Evolutionary conservation across 129 eudicot species (phyloP).

Genomic region (Ambrosia artemisiifolia): DNA sequence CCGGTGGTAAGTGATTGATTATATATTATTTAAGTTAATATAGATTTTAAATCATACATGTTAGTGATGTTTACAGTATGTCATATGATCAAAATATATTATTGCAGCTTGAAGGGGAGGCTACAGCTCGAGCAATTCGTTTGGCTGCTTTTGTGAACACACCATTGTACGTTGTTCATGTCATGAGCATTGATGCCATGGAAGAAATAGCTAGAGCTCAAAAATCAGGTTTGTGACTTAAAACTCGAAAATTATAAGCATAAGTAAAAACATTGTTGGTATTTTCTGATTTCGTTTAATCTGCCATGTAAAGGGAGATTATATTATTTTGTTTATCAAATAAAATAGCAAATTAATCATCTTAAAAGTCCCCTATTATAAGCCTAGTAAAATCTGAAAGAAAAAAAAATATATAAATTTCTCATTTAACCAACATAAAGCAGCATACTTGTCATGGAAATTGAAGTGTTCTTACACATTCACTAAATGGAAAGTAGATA

Average conservation of each 20-base stretch:
- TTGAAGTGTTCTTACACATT: not conserved
- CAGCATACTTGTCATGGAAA: not conserved
- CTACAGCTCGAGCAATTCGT: conserved; percentile 93
- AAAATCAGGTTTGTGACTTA: conserved; percentile 67
- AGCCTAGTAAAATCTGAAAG: not conserved
- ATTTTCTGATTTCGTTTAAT: not conserved
- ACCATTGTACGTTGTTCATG: conserved; percentile 98
- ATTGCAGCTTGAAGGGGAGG: conserved; percentile 91
- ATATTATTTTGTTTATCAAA: not conserved
- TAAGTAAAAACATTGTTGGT: not conserved
- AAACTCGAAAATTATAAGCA: not conserved
- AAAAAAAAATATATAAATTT: not conserved
- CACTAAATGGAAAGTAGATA: not conserved
- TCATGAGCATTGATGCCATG: conserved; percentile 99
- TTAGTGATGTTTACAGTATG: not conserved
- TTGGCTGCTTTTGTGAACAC: conserved; percentile 92
- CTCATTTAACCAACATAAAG: conserved; percentile 4
- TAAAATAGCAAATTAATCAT: not conserved
- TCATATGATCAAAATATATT: not conserved
- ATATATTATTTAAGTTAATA: conserved; percentile 1
- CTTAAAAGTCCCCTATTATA: not conserved
- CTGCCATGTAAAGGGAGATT: no score
- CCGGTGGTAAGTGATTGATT: conserved; percentile 60
- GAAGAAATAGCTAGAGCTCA: conserved; percentile 94
- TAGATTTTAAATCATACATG: not conserved